Percentiles rank a stretch among this genome's conserved stretches.
phyloP scores from a whole-genome alignment of 306 rosid species.

The Clitoria ternatea region DNA sequence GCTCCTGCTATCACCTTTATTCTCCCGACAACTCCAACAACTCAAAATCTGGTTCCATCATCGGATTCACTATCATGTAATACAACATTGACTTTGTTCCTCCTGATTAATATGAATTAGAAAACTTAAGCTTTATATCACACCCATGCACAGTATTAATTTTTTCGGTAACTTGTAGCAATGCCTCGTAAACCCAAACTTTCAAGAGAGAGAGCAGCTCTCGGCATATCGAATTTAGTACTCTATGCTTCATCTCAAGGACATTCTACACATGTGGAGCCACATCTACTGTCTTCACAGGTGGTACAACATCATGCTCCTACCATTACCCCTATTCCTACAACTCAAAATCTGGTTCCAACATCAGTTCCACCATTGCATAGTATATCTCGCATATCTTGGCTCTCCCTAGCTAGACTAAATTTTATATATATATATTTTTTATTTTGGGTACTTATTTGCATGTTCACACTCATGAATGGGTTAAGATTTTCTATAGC shows the following conservation, averaged over 20 bases:
- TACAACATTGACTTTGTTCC: not conserved
- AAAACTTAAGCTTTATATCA: not conserved
- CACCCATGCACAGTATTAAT: not conserved
- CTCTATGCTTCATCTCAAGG: not conserved
- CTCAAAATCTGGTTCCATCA: not conserved
- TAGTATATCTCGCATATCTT: too few species aligned
- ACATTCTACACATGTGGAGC: not conserved
- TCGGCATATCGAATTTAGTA: not conserved
- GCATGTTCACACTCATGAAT: too few species aligned
- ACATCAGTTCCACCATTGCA: too few species aligned
- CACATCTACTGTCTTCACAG: not conserved
- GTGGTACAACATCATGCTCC: not conserved
- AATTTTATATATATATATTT: too few species aligned
- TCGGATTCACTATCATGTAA: not conserved
- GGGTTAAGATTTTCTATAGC: too few species aligned
- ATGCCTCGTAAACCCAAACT: not conserved
- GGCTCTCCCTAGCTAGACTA: too few species aligned
- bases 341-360: too few species aligned
- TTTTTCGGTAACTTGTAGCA: not conserved
- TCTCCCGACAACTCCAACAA: not conserved
- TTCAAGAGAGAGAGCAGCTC: not conserved
- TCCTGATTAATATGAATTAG: not conserved
- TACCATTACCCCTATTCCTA: not conserved
- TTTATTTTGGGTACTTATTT: too few species aligned
- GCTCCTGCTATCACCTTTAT: not conserved